These are phyloP conservation scores for Ustilago loliicola DNA, from an alignment of 1,284 basidiomycete species.

Conservation along the genomic window DNA sequence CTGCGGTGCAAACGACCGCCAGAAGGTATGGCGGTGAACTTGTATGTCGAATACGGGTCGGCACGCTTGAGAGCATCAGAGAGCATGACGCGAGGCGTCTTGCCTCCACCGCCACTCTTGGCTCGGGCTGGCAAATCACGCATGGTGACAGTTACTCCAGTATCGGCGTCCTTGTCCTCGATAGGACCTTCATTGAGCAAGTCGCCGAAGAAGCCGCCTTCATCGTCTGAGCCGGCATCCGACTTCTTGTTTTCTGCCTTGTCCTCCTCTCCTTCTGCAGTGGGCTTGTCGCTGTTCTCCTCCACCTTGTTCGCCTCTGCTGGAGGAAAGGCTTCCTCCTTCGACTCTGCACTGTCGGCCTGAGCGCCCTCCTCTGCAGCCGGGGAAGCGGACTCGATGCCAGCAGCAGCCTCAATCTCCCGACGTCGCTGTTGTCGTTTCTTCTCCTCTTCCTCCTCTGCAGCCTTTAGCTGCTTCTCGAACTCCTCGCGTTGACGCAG, in stretches of 20 bases:
- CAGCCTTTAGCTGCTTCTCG: constrained; percentile 52
- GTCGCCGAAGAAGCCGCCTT: constrained; percentile 80
- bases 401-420: constrained; percentile 72
- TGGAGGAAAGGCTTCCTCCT: neutral
- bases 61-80: constrained; percentile 69
- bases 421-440: constrained; percentile 72
- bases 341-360: neutral
- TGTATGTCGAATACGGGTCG: constrained; percentile 81
- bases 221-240: constrained; percentile 48
- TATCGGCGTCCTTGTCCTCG: constrained; percentile 75
- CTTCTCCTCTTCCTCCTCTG: constrained; percentile 37
- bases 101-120: constrained; percentile 58
- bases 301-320: neutral
- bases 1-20: constrained; percentile 57
- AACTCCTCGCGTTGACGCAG: constrained; percentile 56
- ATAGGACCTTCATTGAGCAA: constrained; percentile 82
- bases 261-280: constrained; percentile 8
- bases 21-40: constrained; percentile 73
- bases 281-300: neutral
- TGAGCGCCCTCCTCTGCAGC: constrained; percentile 4
- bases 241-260: constrained; percentile 12
- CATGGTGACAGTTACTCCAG: constrained; percentile 45
- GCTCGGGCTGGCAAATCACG: constrained; percentile 55
- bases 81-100: constrained; percentile 63
- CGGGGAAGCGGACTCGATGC: constrained; percentile 11